phyloP scores from a whole-genome alignment of 2,329 filamentous ascomycete species.

The Didymella segeticola region DNA sequence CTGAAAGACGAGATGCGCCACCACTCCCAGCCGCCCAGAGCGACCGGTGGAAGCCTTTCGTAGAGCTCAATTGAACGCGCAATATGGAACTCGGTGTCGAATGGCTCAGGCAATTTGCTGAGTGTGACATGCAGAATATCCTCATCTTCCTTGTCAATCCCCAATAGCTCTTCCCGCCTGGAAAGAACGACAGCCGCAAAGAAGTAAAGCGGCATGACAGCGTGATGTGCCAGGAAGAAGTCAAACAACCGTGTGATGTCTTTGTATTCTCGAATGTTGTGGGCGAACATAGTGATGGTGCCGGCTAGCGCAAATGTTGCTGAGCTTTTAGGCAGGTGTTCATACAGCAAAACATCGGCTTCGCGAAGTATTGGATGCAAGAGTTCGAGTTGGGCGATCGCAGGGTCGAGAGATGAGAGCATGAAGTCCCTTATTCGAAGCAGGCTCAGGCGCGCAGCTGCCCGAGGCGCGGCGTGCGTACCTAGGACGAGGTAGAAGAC shows the following conservation, averaged over 20 bases:
- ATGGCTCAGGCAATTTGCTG: conserved; percentile 81
- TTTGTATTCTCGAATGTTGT: conserved; percentile 89
- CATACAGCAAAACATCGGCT: conserved; percentile 74
- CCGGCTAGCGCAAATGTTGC: conserved; percentile 95
- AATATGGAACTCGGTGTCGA: conserved; percentile 82
- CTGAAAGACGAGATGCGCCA: conserved; percentile 73
- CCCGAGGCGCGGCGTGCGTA: conserved; percentile 63
- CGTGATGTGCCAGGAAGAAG: conserved; percentile 83
- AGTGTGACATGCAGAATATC: conserved; percentile 92
- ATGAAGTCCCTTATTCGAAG: conserved; percentile 97
- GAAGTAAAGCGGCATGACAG: conserved; percentile 88
- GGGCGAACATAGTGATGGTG: conserved; percentile 93
- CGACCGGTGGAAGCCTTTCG: conserved; percentile 72
- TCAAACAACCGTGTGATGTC: conserved; percentile 93
- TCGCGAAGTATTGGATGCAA: conserved; percentile 80
- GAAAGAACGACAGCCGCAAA: conserved; percentile 79
- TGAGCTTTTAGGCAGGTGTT: conserved; percentile 77
- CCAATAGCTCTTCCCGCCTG: conserved; percentile 82
- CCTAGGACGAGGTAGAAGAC: conserved; percentile 88
- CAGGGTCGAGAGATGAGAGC: conserved; percentile 84
- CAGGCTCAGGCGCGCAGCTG: conserved; percentile 81
- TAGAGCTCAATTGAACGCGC: conserved; percentile 69
- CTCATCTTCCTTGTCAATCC: conserved; percentile 74
- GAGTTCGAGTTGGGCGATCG: conserved; percentile 83
- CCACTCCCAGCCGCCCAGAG: conserved; percentile 71